Percentiles rank a stretch among this genome's conserved stretches.
Evolutionary conservation across 2,329 filamentous ascomycete species (phyloP).

Genomic region (Cercospora zeae-maydis): DNA sequence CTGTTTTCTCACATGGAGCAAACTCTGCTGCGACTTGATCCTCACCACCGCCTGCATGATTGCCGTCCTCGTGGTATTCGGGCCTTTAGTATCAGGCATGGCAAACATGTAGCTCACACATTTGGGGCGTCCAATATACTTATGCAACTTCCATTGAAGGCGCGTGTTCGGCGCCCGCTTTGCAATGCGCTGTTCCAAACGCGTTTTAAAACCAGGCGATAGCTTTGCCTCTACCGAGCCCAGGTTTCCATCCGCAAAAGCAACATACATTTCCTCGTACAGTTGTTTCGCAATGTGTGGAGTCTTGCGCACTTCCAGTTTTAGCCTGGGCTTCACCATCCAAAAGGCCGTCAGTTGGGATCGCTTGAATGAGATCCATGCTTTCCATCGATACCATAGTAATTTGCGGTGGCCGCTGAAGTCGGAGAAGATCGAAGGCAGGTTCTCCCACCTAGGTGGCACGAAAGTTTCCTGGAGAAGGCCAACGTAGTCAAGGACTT

Average conservation of each 20-base stretch:
- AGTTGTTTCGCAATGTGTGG: conserved; percentile 40
- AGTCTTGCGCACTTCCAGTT: conserved; percentile 35
- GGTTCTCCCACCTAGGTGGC: conserved; percentile 28
- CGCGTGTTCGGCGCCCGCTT: conserved; percentile 37
- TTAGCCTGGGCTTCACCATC: conserved; percentile 16
- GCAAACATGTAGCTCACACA: conserved; percentile 28
- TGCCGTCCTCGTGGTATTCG: conserved; percentile 27
- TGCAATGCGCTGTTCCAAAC: conserved; percentile 35
- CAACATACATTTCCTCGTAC: conserved; percentile 47
- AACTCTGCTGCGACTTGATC: conserved; percentile 30
- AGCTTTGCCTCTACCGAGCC: conserved; percentile 22
- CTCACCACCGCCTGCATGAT: conserved; percentile 34
- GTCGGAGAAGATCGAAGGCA: conserved; percentile 24
- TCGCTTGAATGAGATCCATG: neutral
- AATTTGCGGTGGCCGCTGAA: conserved; percentile 8
- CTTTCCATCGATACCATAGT: conserved; percentile 7
- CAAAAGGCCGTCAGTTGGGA: conserved; percentile 16
- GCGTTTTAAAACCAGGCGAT: conserved; percentile 24
- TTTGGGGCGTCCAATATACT: conserved; percentile 28
- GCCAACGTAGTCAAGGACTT: conserved; percentile 42
- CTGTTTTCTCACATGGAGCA: conserved; percentile 26
- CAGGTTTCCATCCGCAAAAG: conserved; percentile 44
- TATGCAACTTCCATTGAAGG: conserved; percentile 33
- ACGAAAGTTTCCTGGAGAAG: conserved; percentile 41
- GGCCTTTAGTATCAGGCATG: conserved; percentile 22